Evolutionary conservation across 345 rosid genomes (phyloP).

Genomic region (Populus davidiana): DNA sequence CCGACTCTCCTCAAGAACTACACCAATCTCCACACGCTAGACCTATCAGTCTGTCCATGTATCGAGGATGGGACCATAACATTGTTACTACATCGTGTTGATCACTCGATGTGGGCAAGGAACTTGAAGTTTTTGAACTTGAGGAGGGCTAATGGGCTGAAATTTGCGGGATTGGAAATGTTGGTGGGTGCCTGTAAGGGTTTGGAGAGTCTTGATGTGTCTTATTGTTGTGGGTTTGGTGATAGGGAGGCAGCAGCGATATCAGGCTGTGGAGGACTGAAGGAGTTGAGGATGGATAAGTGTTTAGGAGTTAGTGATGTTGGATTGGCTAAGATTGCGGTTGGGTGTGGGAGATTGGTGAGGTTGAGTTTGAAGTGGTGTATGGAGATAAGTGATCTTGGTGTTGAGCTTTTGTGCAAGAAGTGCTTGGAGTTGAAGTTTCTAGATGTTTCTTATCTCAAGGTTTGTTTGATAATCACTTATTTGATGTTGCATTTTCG

Average conservation of each 20-base stretch:
- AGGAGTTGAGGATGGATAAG: slow-evolving; percentile 76
- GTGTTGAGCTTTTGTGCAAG: slow-evolving; percentile 80
- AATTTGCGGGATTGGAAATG: slow-evolving; percentile 57
- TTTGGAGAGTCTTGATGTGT: slow-evolving; percentile 71
- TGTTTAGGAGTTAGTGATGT: slow-evolving; percentile 76
- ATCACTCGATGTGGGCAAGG: slow-evolving; percentile 31
- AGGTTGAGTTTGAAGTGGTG: slow-evolving; percentile 93
- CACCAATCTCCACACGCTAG: slow-evolving; percentile 49
- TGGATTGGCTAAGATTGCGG: slow-evolving; percentile 78
- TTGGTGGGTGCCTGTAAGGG: slow-evolving; percentile 48
- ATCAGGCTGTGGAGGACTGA: slow-evolving; percentile 51
- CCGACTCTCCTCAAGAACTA: slow-evolving; percentile 43
- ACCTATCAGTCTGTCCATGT: slow-evolving; percentile 79
- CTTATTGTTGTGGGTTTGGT: slow-evolving; percentile 66
- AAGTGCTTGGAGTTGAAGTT: slow-evolving; percentile 56
- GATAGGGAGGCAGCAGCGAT: slow-evolving; percentile 87
- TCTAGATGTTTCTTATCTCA: slow-evolving; percentile 80
- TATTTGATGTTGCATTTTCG: background rate
- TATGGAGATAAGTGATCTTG: slow-evolving; percentile 79
- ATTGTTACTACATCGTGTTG: slow-evolving; percentile 29
- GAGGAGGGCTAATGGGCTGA: slow-evolving; percentile 62
- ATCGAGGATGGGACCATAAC: slow-evolving; percentile 58
- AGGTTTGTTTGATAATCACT: slow-evolving; percentile 41
- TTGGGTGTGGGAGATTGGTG: slow-evolving; percentile 59
- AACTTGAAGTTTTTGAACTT: slow-evolving; percentile 49